Evolutionary conservation across 805 yeast genomes (phyloP).

Genomic region (Wickerhamomyces chaumierensis): DNA sequence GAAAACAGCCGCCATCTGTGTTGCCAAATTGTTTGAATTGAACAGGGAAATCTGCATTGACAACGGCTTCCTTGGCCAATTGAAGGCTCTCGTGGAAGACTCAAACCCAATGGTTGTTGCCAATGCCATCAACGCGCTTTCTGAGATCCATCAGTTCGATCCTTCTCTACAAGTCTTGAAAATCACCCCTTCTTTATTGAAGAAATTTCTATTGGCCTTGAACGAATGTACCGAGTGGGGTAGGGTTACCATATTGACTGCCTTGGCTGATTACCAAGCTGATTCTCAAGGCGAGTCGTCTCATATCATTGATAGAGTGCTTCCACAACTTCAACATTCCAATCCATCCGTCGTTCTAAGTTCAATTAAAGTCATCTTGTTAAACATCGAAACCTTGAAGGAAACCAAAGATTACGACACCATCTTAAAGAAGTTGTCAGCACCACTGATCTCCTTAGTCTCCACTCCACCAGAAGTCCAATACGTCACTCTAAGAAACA

Average conservation of each 20-base stretch:
- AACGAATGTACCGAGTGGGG: constrained; percentile 99
- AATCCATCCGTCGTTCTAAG: constrained; percentile 90
- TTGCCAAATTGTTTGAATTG: constrained; percentile 86
- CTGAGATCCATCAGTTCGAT: constrained; percentile 69
- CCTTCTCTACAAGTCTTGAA: constrained; percentile 36
- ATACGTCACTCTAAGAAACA: constrained; percentile 84
- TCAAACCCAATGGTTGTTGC: constrained; percentile 97
- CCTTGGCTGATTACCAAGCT: constrained; percentile 63
- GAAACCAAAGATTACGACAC: constrained; percentile 24
- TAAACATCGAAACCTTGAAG: constrained; percentile 44
- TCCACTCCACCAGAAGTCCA: constrained; percentile 91
- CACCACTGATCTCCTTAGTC: constrained; percentile 80
- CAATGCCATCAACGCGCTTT: constrained; percentile 76
- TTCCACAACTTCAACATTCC: constrained; percentile 94
- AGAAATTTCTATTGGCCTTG: constrained; percentile 66
- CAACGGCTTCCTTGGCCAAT: constrained; percentile 67
- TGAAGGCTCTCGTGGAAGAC: constrained; percentile 65
- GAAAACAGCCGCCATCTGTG: constrained; percentile 95
- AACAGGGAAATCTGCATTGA: constrained; percentile 74
- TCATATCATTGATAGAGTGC: constrained; percentile 78
- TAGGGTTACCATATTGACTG: constrained; percentile 75
- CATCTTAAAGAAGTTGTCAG: constrained; percentile 59
- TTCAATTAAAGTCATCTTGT: constrained; percentile 69
- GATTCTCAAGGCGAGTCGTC: constrained; percentile 53
- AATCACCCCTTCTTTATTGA: constrained; percentile 30